phyloP scores from a whole-genome alignment of 176 grass and related monocot species.

The Secale cereale region DNA sequence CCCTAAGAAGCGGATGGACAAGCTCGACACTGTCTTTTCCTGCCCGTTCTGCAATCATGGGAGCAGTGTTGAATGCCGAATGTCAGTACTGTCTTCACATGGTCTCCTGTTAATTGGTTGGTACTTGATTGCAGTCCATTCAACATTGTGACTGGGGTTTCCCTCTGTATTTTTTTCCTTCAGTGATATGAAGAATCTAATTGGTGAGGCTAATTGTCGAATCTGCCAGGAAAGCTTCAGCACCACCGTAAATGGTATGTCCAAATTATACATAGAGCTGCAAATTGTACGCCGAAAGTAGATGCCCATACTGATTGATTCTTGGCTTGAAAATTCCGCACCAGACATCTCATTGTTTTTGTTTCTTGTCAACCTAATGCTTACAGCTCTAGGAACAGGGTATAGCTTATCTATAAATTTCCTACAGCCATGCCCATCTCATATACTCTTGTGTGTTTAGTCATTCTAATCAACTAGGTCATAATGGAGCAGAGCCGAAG shows the following conservation, averaged over 20 bases:
- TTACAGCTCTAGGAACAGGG: not conserved
- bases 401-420: not conserved
- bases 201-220: slow-evolving; percentile 73
- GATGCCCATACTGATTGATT: not conserved
- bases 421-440: not conserved
- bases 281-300: not conserved
- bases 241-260: slow-evolving; percentile 70
- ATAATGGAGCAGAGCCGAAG: not conserved
- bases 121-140: not conserved
- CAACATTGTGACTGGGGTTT: slow-evolving; percentile 16
- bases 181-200: slow-evolving; percentile 89
- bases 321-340: not conserved
- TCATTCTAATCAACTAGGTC: not conserved
- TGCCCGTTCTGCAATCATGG: slow-evolving; percentile 86
- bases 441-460: not conserved
- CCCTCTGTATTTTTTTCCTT: not conserved
- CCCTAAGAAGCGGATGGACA: slow-evolving; percentile 82
- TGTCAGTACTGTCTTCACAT: slow-evolving; percentile 37
- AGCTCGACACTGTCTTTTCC: slow-evolving; percentile 68
- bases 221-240: slow-evolving; percentile 91
- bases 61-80: slow-evolving; percentile 64
- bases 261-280: slow-evolving; percentile 10
- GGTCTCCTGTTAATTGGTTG: not conserved
- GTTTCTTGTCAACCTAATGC: not conserved
- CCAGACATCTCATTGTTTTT: not conserved